Evolutionary conservation across 192 early-diverging fungal genomes (phyloP), one percentile per base, ranked within the genome.

Genomic region (Rhizoclosmatium sp.): DNA sequence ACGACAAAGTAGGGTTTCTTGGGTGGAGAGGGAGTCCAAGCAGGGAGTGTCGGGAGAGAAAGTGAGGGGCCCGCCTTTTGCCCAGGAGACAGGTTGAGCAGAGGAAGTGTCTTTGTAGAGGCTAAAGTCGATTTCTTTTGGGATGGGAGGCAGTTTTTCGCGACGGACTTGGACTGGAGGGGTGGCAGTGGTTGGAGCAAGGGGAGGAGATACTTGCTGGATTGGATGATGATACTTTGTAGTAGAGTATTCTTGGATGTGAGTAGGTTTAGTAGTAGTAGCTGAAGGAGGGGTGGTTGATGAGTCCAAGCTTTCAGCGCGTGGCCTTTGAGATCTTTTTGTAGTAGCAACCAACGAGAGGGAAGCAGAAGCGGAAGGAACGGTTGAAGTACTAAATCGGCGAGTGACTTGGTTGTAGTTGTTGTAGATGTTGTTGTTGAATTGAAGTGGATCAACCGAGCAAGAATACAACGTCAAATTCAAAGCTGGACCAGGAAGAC

Each of bases 1-100:
- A n/a, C 91, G 91, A 61, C 93, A 93, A 71, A 92, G 89, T 14
- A 85, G 78, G 2, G 75, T 81, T 82, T 97, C 95, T 58, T 91
- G 89, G 4, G 85, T 70, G 69, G 92, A 88, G 3, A 93, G 68
- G 42, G 12, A 10, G 44, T 69, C 44, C 39, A 69, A 39, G 44
- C 39, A 16, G 12, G 12, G 12, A 14, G 48, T 51, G 46, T 12
- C 12, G 39, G 4, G 14, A 3, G 10, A 14, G 39, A 69, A 47
- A 10, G 44, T 16, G 12, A 69, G 48, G 16, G 68, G 68, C 14
- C 68, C 68, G 48, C 56, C 56, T 58, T 65, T 65, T 65, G 12
- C 16, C 64, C 64, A 65, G 40, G 31, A 12, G 64, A 65, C 31
- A 12, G 64, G 64, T 31, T 10, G 19, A 12, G 64, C 64, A 31